These are phyloP conservation scores for Sordaria brevicollis DNA, from an alignment of 495 filamentous ascomycete species.

Conservation along the genomic window DNA sequence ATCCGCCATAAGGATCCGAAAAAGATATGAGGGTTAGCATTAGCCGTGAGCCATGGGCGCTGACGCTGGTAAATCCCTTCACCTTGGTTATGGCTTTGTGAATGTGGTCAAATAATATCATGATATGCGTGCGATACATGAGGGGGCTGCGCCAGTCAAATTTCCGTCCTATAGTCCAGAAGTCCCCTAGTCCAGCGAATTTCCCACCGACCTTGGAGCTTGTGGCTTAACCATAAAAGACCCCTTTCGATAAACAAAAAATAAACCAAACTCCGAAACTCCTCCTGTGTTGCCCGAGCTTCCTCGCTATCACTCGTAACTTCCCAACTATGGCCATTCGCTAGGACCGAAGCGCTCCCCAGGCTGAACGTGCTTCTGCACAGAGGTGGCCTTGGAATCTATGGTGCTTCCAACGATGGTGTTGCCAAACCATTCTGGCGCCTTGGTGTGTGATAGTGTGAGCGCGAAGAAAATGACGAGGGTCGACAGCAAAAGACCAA, in stretches of 20 bases:
- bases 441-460: slow-evolving; percentile 38
- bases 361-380: slow-evolving; percentile 21
- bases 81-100: neutral
- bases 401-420: slow-evolving; percentile 31
- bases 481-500: slow-evolving; percentile 53
- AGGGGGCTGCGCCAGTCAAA: neutral
- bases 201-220: neutral
- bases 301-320: neutral
- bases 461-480: slow-evolving; percentile 65
- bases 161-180: neutral
- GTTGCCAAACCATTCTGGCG: slow-evolving; percentile 61
- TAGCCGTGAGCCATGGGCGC: neutral
- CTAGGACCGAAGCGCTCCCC: slow-evolving; percentile 38
- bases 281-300: neutral
- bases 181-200: neutral
- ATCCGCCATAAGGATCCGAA: neutral
- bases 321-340: slow-evolving; percentile 24
- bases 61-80: neutral
- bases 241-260: neutral
- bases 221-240: neutral
- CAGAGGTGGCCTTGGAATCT: slow-evolving; percentile 22
- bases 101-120: neutral
- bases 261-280: neutral
- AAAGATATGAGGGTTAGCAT: neutral
- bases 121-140: neutral